Percentiles rank a stretch among this genome's conserved stretches.
Evolutionary conservation across 805 yeast genomes (phyloP).

Genomic region (Metschnikowia similis): DNA sequence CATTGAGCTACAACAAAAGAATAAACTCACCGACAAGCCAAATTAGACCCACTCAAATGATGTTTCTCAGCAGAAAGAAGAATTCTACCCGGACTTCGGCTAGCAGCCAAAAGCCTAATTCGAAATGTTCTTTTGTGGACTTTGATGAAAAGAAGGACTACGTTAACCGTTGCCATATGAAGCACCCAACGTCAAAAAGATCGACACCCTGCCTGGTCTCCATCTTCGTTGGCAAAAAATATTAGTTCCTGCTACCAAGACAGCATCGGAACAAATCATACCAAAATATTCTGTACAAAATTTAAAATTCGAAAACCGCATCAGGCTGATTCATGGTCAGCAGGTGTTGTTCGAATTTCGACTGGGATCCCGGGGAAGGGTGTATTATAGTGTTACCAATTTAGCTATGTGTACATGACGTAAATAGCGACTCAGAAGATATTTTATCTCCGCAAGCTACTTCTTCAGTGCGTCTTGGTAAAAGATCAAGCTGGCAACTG

Average conservation of each 20-base stretch:
- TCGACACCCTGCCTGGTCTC: constrained; percentile 28
- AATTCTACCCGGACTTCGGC: constrained; percentile 23
- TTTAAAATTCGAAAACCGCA: not conserved
- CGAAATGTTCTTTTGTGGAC: constrained; percentile 28
- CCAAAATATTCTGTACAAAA: not conserved
- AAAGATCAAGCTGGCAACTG: not conserved
- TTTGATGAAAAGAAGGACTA: constrained; percentile 46
- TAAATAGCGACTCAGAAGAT: not conserved
- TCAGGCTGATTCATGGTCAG: not conserved
- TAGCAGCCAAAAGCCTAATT: constrained; percentile 5
- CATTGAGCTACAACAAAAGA: not conserved
- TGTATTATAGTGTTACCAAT: constrained; percentile 4
- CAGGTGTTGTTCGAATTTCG: not conserved
- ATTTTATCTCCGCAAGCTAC: not conserved
- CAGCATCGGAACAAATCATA: not conserved
- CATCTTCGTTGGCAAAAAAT: constrained; percentile 38
- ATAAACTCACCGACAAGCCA: too few species aligned
- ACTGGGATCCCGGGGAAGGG: constrained; percentile 1
- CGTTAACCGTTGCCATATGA: constrained; percentile 35
- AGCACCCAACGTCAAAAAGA: constrained; percentile 18
- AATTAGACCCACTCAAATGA: constrained; percentile 3
- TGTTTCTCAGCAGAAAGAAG: constrained; percentile 22
- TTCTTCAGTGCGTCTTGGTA: not conserved
- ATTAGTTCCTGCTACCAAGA: not conserved
- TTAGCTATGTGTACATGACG: not conserved